phyloP scores from a whole-genome alignment of 208 protist genomes.

The Phytomonas sp. region DNA sequence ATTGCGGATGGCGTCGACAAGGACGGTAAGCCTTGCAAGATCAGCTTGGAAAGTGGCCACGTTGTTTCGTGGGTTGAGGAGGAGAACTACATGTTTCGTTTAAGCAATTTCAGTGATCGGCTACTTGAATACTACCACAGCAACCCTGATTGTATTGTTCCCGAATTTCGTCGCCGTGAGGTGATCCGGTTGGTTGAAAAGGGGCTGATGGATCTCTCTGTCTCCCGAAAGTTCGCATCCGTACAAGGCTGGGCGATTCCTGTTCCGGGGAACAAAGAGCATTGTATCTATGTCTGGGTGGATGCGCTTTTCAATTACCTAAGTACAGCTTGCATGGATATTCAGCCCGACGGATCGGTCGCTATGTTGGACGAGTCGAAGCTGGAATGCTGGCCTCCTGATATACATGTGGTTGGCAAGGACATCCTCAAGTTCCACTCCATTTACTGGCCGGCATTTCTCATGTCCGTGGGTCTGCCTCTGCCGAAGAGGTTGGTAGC shows the following conservation, averaged over 20 bases:
- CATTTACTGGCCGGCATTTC: conserved; percentile 98
- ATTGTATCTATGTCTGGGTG: conserved; percentile 99
- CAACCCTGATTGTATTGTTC: conserved; percentile 88
- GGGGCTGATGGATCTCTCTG: conserved; percentile 92
- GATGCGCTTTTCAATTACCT: conserved; percentile 99
- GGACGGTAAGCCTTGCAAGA: conserved; percentile 82
- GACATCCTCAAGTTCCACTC: conserved; percentile 99
- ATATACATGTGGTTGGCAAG: conserved; percentile 96
- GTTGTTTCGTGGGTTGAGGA: conserved; percentile 94
- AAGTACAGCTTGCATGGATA: conserved; percentile 66
- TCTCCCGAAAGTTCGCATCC: conserved; percentile 89
- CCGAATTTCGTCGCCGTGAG: conserved; percentile 89
- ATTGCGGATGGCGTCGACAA: conserved; percentile 83
- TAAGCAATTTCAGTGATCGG: conserved; percentile 82
- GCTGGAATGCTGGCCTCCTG: conserved; percentile 69
- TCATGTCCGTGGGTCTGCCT: conserved; percentile 92
- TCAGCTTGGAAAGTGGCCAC: conserved; percentile 90
- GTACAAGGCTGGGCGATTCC: conserved; percentile 95
- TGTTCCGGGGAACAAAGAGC: conserved; percentile 91
- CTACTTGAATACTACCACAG: conserved; percentile 82
- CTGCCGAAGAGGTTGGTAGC: conserved; percentile 88
- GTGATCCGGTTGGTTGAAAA: conserved; percentile 81
- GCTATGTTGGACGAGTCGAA: conserved; percentile 21
- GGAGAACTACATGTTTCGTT: conserved; percentile 98
- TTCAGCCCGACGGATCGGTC: conserved; percentile 33